phyloP scores from a whole-genome alignment of 176 grass and related monocot species.

The Pontederia crassipes region DNA sequence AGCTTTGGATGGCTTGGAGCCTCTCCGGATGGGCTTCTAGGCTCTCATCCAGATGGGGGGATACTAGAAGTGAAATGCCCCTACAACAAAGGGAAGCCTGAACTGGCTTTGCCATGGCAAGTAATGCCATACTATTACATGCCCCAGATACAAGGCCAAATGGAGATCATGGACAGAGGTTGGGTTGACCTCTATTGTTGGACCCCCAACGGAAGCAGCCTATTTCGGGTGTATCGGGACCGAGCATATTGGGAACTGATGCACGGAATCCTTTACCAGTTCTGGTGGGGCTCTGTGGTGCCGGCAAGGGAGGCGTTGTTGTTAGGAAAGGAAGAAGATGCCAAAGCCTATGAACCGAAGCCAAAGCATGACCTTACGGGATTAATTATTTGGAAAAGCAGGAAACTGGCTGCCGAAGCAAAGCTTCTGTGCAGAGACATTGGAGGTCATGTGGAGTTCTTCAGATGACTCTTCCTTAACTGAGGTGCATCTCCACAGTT shows the following conservation, averaged over 20 bases:
- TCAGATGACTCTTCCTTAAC: conserved; percentile 30
- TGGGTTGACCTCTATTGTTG: conserved; percentile 98
- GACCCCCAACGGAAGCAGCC: conserved; percentile 83
- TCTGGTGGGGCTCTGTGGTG: conserved; percentile 87
- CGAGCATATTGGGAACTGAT: conserved; percentile 79
- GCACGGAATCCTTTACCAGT: conserved; percentile 53
- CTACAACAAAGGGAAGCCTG: conserved; percentile 93
- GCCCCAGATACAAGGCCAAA: conserved; percentile 94
- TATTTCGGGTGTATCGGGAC: conserved; percentile 54
- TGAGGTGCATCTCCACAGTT: no score
- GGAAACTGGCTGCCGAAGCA: conserved; percentile 63
- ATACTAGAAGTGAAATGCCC: conserved; percentile 96
- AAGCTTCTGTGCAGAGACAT: conserved; percentile 82
- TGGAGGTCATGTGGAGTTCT: conserved; percentile 88
- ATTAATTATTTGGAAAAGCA: conserved; percentile 53
- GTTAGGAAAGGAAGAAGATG: conserved; percentile 42
- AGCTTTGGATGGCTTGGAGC: conserved; percentile 83
- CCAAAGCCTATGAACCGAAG: conserved; percentile 53
- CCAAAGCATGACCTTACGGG: conserved; percentile 66
- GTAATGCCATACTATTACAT: conserved; percentile 90
- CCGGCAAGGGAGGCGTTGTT: conserved; percentile 55
- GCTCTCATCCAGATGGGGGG: conserved; percentile 55
- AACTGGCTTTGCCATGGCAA: conserved; percentile 73
- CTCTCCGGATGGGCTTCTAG: conserved; percentile 82
- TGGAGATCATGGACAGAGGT: conserved; percentile 94